These are phyloP conservation scores for Jamesozyma spencerorum DNA, from an alignment of 805 yeast genomes.

Conservation along the genomic window DNA sequence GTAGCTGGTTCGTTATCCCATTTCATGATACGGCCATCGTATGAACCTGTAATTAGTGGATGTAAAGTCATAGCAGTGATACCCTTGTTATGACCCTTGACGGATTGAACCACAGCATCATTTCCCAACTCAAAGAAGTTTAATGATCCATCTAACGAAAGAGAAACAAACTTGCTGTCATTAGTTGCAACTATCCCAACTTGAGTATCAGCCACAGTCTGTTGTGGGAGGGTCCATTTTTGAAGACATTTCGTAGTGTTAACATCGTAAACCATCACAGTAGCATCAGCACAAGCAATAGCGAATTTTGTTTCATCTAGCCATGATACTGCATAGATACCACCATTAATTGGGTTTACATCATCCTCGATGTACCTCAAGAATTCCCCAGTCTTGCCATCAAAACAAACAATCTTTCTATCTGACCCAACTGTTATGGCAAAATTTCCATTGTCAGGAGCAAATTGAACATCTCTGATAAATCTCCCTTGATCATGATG, in stretches of 20 bases:
- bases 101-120: constrained; percentile 25
- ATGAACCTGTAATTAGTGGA: constrained; percentile 52
- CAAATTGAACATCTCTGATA: constrained; percentile 69
- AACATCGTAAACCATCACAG: constrained; percentile 57
- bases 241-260: constrained; percentile 35
- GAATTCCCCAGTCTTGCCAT: constrained; percentile 79
- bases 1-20: constrained; percentile 43
- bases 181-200: constrained; percentile 65
- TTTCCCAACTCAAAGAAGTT: constrained; percentile 43
- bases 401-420: constrained; percentile 65
- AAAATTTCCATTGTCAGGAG: constrained; percentile 59
- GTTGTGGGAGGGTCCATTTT: constrained; percentile 41
- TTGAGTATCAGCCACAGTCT: constrained; percentile 53
- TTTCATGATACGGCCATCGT: constrained; percentile 63
- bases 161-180: constrained; percentile 47
- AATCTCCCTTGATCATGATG: constrained; percentile 59
- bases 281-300: constrained; percentile 76
- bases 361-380: constrained; percentile 37
- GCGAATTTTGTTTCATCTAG: constrained; percentile 45
- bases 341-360: constrained; percentile 53
- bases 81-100: constrained; percentile 76
- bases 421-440: constrained; percentile 82
- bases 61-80: constrained; percentile 49
- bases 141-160: constrained; percentile 65
- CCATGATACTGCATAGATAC: constrained; percentile 76